Evolutionary conservation across 768 basidiomycete species (phyloP).

Genomic region (Clathrus columnatus): DNA sequence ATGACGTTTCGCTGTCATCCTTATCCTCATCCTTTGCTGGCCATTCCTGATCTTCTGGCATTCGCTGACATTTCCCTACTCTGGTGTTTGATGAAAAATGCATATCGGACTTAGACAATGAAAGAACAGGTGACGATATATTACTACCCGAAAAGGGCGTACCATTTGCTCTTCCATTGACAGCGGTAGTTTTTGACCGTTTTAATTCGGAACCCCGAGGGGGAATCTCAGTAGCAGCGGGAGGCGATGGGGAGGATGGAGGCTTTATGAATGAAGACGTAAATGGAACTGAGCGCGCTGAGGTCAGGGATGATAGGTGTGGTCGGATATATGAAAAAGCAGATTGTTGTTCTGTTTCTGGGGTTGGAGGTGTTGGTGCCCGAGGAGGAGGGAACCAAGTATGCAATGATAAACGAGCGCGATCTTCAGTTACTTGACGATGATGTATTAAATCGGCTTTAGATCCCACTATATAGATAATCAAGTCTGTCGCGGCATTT

Average conservation of each 20-base stretch:
- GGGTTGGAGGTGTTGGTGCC: constrained; percentile 57
- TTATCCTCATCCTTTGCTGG: constrained; percentile 46
- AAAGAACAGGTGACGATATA: constrained; percentile 32
- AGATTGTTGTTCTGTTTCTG: constrained; percentile 45
- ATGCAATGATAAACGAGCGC: constrained; percentile 74
- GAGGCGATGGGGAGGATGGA: constrained; percentile 45
- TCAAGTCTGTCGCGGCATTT: constrained; percentile 78
- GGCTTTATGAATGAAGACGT: constrained; percentile 33
- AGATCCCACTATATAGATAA: constrained; percentile 92
- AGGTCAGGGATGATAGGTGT: constrained; percentile 67
- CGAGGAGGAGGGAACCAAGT: constrained; percentile 82
- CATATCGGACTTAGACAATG: constrained; percentile 42
- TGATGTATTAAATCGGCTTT: constrained; percentile 73
- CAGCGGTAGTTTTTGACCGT: constrained; percentile 41
- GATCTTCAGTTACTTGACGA: constrained; percentile 72
- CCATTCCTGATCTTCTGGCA: constrained; percentile 60
- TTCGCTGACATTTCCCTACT: constrained; percentile 42
- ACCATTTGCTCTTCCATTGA: constrained; percentile 12
- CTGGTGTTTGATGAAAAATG: constrained; percentile 49
- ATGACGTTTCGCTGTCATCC: constrained; percentile 36
- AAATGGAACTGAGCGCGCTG: constrained; percentile 53
- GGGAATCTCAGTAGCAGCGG: constrained; percentile 46
- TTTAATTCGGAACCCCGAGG: constrained; percentile 41
- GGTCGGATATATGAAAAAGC: constrained; percentile 72
- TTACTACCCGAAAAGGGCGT: constrained; percentile 29